These are phyloP conservation scores for Exophiala spinifera DNA, from an alignment of 2,329 filamentous ascomycete species.

Conservation along the genomic window DNA sequence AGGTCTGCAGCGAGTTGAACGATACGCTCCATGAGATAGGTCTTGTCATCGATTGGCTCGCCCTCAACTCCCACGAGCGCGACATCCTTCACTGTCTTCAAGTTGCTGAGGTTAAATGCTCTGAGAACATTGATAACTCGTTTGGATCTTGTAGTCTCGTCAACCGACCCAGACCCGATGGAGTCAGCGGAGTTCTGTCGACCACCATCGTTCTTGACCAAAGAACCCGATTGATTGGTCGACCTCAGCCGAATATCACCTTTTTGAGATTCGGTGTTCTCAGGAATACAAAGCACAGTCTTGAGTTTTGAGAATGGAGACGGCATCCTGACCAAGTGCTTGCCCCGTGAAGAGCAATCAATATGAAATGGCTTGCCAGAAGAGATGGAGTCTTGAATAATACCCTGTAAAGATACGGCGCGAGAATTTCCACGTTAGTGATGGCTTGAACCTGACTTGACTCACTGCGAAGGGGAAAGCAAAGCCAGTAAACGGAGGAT, in stretches of 20 bases:
- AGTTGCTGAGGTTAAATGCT: conserved; percentile 46
- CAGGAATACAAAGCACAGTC: conserved; percentile 12
- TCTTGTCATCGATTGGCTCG: conserved; percentile 58
- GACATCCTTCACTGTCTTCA: conserved; percentile 40
- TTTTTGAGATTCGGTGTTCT: conserved; percentile 1
- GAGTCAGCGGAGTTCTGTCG: conserved; percentile 1
- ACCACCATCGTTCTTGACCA: conserved; percentile 1
- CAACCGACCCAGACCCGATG: conserved; percentile 7
- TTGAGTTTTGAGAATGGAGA: conserved; percentile 13
- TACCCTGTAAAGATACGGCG: too few species aligned
- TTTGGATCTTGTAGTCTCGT: conserved; percentile 12
- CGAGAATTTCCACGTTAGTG: too few species aligned
- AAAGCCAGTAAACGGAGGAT: not conserved
- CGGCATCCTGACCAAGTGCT: conserved; percentile 6
- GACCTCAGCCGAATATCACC: not conserved
- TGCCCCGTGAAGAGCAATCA: not conserved
- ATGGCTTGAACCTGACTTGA: too few species aligned
- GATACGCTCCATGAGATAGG: conserved; percentile 59
- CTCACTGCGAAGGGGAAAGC: too few species aligned
- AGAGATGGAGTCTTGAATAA: too few species aligned
- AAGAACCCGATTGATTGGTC: not conserved
- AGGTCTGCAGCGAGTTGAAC: conserved; percentile 46
- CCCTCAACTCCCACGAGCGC: conserved; percentile 47
- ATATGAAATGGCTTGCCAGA: too few species aligned
- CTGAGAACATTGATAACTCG: conserved; percentile 43